Conservation (phyloP, 2,329 filamentous ascomycete genomes). For the Venturia pyrina region DNA sequence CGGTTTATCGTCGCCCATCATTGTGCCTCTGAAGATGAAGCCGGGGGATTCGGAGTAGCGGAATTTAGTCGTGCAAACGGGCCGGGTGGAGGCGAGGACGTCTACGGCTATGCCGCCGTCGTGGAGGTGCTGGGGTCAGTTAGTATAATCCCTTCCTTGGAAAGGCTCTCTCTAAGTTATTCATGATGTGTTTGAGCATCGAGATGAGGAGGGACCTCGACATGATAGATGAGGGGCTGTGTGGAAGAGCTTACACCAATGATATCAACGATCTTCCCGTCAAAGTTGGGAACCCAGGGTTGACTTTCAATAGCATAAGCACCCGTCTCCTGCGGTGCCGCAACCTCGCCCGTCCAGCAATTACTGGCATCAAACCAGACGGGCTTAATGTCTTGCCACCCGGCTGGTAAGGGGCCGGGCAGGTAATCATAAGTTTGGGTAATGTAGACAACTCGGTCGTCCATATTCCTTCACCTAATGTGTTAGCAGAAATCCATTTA, state of each 20-base stretch:
- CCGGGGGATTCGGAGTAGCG: conserved; percentile 1
- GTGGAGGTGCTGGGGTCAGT: neutral
- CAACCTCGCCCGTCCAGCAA: conserved; percentile 9
- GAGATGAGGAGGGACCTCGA: no score
- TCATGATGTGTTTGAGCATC: neutral
- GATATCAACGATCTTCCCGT: conserved; percentile 2
- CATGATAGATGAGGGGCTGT: neutral
- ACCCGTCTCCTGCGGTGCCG: conserved; percentile 4
- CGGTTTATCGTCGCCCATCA: conserved; percentile 3
- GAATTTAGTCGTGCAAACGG: neutral
- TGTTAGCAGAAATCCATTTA: neutral
- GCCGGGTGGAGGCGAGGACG: neutral
- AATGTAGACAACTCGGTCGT: conserved; percentile 8
- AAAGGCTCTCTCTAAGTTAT: neutral
- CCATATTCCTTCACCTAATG: neutral
- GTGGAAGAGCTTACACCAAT: neutral
- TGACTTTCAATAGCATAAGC: conserved; percentile 1
- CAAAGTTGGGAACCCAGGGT: conserved; percentile 9
- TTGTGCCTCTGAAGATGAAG: neutral
- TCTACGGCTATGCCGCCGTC: conserved; percentile 1
- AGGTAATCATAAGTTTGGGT: conserved; percentile 12
- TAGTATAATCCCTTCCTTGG: neutral
- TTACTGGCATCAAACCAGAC: conserved; percentile 12
- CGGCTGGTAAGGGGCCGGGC: neutral
- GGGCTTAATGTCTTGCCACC: conserved; percentile 8